These are phyloP conservation scores for Przewalskia tangutica DNA, from an alignment of 257 asterid genomes.

Conservation along the genomic window DNA sequence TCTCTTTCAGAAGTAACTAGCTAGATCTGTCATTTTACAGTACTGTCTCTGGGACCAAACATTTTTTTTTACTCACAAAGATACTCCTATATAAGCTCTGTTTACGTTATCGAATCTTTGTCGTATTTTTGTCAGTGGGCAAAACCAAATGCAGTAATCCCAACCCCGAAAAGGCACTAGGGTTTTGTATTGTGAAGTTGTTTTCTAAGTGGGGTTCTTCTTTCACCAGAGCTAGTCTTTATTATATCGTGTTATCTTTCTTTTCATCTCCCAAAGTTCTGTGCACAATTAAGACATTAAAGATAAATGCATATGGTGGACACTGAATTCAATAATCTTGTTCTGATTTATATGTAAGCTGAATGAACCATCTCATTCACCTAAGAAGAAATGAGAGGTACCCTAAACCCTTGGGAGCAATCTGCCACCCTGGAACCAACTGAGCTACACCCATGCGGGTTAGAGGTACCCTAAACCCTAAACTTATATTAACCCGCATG, in stretches of 20 bases:
- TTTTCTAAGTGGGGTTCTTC: not conserved
- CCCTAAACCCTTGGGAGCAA: no score
- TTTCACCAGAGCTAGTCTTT: not conserved
- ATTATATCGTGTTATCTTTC: not conserved
- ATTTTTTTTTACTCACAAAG: not conserved
- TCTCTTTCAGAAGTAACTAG: conserved; percentile 1
- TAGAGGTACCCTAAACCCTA: no score
- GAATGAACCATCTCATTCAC: conserved; percentile 14
- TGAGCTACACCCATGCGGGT: no score
- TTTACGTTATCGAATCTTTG: conserved; percentile 9
- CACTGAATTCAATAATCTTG: conserved; percentile 22
- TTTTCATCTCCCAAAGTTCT: not conserved
- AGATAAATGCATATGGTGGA: conserved; percentile 11
- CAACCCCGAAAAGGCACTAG: not conserved
- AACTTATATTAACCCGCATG: no score
- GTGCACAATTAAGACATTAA: not conserved
- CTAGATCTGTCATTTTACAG: not conserved
- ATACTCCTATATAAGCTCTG: not conserved
- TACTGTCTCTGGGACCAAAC: not conserved
- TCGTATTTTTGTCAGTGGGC: conserved; percentile 7
- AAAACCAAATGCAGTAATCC: not conserved
- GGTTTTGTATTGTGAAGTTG: conserved; percentile 2
- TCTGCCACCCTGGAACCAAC: no score
- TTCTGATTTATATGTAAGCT: conserved; percentile 1
- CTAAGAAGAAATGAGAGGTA: not conserved